These are phyloP conservation scores for Phytophthora idaei DNA, from an alignment of 352 stramenopile genomes.

Conservation along the genomic window DNA sequence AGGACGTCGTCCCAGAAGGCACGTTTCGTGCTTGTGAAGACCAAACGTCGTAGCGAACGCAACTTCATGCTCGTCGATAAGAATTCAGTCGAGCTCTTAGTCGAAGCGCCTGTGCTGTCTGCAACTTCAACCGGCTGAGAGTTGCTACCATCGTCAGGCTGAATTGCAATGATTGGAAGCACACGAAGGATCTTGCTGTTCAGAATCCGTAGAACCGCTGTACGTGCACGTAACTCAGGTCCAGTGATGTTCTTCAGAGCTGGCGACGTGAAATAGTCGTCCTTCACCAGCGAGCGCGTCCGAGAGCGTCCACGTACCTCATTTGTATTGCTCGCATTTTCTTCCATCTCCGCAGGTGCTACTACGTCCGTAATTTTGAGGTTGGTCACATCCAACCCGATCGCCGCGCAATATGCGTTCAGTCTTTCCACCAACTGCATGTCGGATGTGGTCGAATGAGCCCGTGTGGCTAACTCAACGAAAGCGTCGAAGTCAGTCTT, in stretches of 20 bases:
- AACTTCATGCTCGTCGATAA: conserved; percentile 83
- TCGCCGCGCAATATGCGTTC: conserved; percentile 80
- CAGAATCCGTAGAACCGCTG: conserved; percentile 92
- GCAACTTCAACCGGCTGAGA: conserved; percentile 62
- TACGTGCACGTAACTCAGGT: conserved; percentile 86
- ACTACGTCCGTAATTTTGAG: conserved; percentile 70
- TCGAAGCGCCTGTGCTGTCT: conserved; percentile 7
- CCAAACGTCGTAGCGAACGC: conserved; percentile 67
- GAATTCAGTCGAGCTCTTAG: conserved; percentile 45
- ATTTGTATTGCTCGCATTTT: conserved; percentile 13
- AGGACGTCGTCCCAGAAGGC: conserved; percentile 95
- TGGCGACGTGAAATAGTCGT: conserved; percentile 77
- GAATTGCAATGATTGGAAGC: conserved; percentile 84
- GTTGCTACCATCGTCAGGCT: conserved; percentile 51
- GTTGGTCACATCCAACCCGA: conserved; percentile 87
- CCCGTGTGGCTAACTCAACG: conserved; percentile 61
- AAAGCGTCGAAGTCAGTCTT: conserved; percentile 61
- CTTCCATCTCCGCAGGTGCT: conserved; percentile 38
- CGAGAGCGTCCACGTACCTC: conserved; percentile 28
- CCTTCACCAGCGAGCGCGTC: conserved; percentile 55
- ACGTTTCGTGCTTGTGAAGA: conserved; percentile 93
- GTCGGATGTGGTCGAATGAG: conserved; percentile 69
- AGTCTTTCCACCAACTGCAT: conserved; percentile 88
- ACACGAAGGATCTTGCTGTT: conserved; percentile 90
- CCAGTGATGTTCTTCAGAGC: conserved; percentile 65